Evolutionary conservation across 106 monocot species (phyloP).

Genomic region (Apostasia shenzhenica): DNA sequence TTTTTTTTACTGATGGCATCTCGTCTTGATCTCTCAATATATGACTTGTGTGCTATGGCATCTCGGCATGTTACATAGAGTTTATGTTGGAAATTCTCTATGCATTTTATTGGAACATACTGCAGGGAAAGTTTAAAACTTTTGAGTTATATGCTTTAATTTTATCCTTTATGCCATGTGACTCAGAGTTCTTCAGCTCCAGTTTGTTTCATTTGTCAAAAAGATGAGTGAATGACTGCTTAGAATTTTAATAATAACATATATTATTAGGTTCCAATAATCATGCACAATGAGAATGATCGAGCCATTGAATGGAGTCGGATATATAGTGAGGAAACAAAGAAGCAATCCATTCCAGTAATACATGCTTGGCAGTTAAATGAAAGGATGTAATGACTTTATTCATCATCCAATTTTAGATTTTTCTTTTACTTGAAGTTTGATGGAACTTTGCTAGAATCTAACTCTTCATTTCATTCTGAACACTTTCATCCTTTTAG

Average conservation of each 20-base stretch:
- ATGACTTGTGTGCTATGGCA: no score
- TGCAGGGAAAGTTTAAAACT: no score
- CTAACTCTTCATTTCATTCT: background rate
- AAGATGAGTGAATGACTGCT: background rate
- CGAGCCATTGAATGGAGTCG: slow-evolving; percentile 61
- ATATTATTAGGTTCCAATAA: slow-evolving; percentile 64
- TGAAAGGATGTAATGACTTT: slow-evolving; percentile 86
- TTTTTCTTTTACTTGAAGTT: background rate
- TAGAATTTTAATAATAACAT: background rate
- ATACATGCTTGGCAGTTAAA: slow-evolving; percentile 94
- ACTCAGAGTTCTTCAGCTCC: no score
- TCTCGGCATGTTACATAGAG: no score
- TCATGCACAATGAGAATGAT: slow-evolving; percentile 74
- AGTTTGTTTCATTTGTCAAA: no score
- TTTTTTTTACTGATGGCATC: no score
- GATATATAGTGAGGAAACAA: slow-evolving; percentile 73
- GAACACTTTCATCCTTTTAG: slow-evolving; percentile 22
- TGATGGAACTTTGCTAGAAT: background rate
- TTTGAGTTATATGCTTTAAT: no score
- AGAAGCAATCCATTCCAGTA: slow-evolving; percentile 84
- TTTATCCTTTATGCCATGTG: no score
- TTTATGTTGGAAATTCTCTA: no score
- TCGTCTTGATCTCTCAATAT: no score
- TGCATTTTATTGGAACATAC: no score
- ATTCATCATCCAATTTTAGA: background rate